These are phyloP conservation scores for Leccinum variicolor DNA, from an alignment of 768 basidiomycete genomes.

Conservation along the genomic window DNA sequence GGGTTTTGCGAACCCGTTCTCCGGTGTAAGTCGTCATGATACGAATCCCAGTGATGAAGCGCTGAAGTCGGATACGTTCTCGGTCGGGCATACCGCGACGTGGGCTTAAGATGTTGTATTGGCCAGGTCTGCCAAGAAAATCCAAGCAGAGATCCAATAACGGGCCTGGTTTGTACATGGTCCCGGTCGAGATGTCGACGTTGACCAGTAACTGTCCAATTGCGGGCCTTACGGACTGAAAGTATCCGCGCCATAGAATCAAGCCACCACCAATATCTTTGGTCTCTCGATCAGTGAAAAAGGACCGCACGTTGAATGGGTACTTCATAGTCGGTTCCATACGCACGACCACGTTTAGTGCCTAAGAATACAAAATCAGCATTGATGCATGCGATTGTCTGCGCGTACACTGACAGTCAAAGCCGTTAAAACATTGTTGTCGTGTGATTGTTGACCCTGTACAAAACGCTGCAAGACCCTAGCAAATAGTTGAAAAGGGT, in stretches of 20 bases:
- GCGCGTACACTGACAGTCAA: slow-evolving; percentile 46
- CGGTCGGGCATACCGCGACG: slow-evolving; percentile 44
- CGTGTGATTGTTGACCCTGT: slow-evolving; percentile 59
- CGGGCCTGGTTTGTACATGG: slow-evolving; percentile 67
- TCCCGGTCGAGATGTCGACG: slow-evolving; percentile 73
- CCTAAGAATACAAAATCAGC: slow-evolving; percentile 36
- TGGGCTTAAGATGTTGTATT: slow-evolving; percentile 38
- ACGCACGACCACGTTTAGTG: slow-evolving; percentile 70
- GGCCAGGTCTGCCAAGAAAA: slow-evolving; percentile 38
- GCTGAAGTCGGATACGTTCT: slow-evolving; percentile 49
- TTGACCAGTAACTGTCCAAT: slow-evolving; percentile 65
- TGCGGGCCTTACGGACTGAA: slow-evolving; percentile 73
- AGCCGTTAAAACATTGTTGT: slow-evolving; percentile 65
- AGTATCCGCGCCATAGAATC: slow-evolving; percentile 75
- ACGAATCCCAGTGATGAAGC: slow-evolving; percentile 53
- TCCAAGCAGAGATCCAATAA: slow-evolving; percentile 59
- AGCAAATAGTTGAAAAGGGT: not conserved
- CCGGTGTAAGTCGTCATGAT: slow-evolving; percentile 43
- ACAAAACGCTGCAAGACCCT: slow-evolving; percentile 68
- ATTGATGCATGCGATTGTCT: not conserved
- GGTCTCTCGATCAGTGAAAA: slow-evolving; percentile 59
- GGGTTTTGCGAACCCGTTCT: slow-evolving; percentile 36
- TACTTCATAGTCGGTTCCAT: slow-evolving; percentile 68
- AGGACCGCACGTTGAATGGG: slow-evolving; percentile 72
- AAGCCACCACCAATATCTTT: slow-evolving; percentile 59